A percentile compares a stretch with the other conserved stretches of the same genome.
These are phyloP conservation scores for Ligustrum vulgare DNA, from an alignment of 257 asterid species.

Conservation along the genomic window DNA sequence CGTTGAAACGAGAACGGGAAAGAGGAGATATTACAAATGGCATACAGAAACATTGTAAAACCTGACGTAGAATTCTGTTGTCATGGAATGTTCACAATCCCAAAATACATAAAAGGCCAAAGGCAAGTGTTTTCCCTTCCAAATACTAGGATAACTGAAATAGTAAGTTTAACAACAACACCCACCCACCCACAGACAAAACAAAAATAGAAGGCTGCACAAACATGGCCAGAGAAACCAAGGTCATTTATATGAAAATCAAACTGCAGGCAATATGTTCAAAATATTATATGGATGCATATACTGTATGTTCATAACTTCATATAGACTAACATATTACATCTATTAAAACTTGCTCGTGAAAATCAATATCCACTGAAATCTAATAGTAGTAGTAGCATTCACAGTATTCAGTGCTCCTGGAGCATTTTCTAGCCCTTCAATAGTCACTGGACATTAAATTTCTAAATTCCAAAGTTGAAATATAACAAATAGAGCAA, in stretches of 20 bases:
- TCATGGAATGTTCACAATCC: neutral
- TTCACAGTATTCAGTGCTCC: neutral
- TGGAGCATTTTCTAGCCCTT: constrained; percentile 3
- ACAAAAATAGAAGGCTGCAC: neutral
- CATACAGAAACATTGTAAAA: neutral
- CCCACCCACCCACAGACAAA: too few relatives aligned
- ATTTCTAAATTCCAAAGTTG: neutral
- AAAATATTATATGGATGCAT: neutral
- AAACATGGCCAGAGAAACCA: constrained; percentile 12
- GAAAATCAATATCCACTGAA: neutral
- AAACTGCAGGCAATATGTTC: too few relatives aligned
- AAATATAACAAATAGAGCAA: neutral
- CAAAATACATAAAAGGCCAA: neutral
- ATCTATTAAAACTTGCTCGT: neutral
- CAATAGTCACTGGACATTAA: constrained; percentile 1
- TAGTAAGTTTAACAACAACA: neutral
- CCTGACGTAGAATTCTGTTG: neutral
- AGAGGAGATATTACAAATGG: neutral
- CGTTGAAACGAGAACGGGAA: neutral
- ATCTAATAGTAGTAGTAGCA: constrained; percentile 3
- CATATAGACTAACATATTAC: neutral
- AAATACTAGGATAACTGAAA: neutral
- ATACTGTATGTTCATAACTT: neutral
- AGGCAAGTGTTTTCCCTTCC: neutral
- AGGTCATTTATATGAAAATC: neutral